Conservation (phyloP, 208 protist genomes). For the Crithidia mellificae region DNA sequence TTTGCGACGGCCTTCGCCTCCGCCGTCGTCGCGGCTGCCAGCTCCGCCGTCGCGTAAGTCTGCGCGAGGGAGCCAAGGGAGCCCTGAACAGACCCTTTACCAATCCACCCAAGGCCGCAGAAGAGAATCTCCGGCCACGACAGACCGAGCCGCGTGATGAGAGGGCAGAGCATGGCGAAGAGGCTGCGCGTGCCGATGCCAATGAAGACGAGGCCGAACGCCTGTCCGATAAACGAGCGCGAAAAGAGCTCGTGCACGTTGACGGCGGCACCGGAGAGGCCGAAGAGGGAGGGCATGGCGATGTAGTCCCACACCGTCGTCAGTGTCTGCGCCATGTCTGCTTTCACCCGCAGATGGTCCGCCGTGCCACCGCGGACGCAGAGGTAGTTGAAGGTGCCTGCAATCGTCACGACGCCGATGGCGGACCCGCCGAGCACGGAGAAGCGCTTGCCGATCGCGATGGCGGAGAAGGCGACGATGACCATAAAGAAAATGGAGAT, state of each 20-base stretch:
- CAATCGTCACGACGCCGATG: conserved; percentile 40
- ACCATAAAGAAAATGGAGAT: conserved; percentile 48
- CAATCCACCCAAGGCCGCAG: conserved; percentile 55
- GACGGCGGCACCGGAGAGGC: conserved; percentile 42
- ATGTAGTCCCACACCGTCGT: conserved; percentile 59
- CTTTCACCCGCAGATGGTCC: conserved; percentile 40
- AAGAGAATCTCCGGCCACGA: conserved; percentile 53
- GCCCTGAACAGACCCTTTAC: conserved; percentile 59
- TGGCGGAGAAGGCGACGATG: conserved; percentile 31
- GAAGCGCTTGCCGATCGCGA: conserved; percentile 38
- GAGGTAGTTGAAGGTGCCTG: conserved; percentile 50
- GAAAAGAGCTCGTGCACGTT: conserved; percentile 52
- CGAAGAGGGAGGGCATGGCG: conserved; percentile 65
- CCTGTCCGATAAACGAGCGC: conserved; percentile 38
- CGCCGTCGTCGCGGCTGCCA: conserved; percentile 26
- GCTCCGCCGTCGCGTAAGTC: conserved; percentile 32
- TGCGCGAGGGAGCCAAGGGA: conserved; percentile 38
- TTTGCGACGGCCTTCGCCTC: conserved; percentile 26
- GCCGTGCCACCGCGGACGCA: conserved; percentile 41
- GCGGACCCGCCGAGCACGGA: conserved; percentile 41
- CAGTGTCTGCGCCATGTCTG: conserved; percentile 48
- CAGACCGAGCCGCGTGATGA: conserved; percentile 38
- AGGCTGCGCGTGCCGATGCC: conserved; percentile 49
- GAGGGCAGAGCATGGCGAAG: conserved; percentile 35
- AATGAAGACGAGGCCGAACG: conserved; percentile 47